Evolutionary conservation across 768 basidiomycete genomes (phyloP).

Genomic region (Boletus sp.): DNA sequence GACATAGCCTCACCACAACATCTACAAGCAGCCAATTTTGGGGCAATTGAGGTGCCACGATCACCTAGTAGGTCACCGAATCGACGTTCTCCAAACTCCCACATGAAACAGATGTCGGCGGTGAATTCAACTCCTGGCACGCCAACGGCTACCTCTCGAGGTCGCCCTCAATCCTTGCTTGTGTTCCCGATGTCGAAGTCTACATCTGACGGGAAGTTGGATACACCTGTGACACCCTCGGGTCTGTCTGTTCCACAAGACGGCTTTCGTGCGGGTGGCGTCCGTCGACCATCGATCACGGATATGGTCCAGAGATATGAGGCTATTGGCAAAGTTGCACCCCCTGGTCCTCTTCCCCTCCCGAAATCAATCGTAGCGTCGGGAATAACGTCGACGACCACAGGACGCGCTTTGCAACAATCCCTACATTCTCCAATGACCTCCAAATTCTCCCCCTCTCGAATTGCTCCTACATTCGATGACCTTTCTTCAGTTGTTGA

Average conservation of each 20-base stretch:
- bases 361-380: slow-evolving; percentile 26
- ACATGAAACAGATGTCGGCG: slow-evolving; percentile 31
- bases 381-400: slow-evolving; percentile 8
- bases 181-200: slow-evolving; percentile 51
- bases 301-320: slow-evolving; percentile 86
- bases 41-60: slow-evolving; percentile 17
- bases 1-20: slow-evolving; percentile 25
- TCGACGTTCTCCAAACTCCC: slow-evolving; percentile 26
- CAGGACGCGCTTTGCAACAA: slow-evolving; percentile 22
- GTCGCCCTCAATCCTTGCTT: slow-evolving; percentile 82
- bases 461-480: slow-evolving; percentile 10
- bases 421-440: slow-evolving; percentile 22
- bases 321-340: slow-evolving; percentile 45
- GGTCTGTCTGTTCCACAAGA: slow-evolving; percentile 48
- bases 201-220: slow-evolving; percentile 38
- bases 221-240: slow-evolving; percentile 31
- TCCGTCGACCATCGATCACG: slow-evolving; percentile 74
- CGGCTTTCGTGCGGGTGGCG: slow-evolving; percentile 35
- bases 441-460: slow-evolving; percentile 25
- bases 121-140: slow-evolving; percentile 19
- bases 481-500: slow-evolving; percentile 12
- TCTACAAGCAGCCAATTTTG: slow-evolving; percentile 18
- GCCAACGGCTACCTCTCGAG: slow-evolving; percentile 39
- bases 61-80: slow-evolving; percentile 31
- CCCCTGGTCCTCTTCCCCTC: slow-evolving; percentile 30